These are phyloP conservation scores for Botrytis paeoniae DNA, from an alignment of 2,329 filamentous ascomycete species.

Conservation along the genomic window DNA sequence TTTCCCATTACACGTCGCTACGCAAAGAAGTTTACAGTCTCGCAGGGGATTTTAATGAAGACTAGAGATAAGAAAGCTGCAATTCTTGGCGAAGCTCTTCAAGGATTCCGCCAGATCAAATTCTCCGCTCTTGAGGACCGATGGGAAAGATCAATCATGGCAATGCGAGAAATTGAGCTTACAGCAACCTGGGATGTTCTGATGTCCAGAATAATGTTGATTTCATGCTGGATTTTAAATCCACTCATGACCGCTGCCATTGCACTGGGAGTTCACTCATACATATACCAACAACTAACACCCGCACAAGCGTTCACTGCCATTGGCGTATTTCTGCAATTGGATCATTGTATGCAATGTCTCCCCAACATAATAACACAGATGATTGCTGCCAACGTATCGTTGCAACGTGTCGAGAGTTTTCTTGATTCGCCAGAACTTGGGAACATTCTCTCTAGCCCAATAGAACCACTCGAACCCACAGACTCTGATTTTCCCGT, in stretches of 20 bases:
- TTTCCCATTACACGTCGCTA: conserved; percentile 57
- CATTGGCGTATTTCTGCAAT: conserved; percentile 65
- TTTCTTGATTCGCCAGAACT: conserved; percentile 68
- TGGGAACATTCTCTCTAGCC: conserved; percentile 45
- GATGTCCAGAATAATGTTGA: conserved; percentile 25
- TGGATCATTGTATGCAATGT: conserved; percentile 66
- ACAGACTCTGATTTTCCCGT: conserved; percentile 39
- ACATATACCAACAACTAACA: conserved; percentile 57
- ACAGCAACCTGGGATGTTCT: conserved; percentile 53
- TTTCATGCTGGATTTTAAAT: conserved; percentile 59
- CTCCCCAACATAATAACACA: conserved; percentile 70
- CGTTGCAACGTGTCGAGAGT: conserved; percentile 64
- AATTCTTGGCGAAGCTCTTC: conserved; percentile 69
- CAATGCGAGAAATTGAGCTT: conserved; percentile 64
- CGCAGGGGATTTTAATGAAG: conserved; percentile 69
- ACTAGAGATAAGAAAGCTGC: conserved; percentile 70
- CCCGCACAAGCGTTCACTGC: conserved; percentile 77
- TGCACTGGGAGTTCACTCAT: conserved; percentile 64
- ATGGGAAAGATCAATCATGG: conserved; percentile 67
- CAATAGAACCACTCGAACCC: conserved; percentile 36
- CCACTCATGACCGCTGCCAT: conserved; percentile 70
- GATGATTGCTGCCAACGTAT: conserved; percentile 69
- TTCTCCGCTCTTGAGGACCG: conserved; percentile 72
- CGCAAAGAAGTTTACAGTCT: conserved; percentile 52
- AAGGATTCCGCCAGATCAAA: conserved; percentile 79